Evolutionary conservation across 208 protist genomes (phyloP).

Genomic region (Crithidia thermophila): DNA sequence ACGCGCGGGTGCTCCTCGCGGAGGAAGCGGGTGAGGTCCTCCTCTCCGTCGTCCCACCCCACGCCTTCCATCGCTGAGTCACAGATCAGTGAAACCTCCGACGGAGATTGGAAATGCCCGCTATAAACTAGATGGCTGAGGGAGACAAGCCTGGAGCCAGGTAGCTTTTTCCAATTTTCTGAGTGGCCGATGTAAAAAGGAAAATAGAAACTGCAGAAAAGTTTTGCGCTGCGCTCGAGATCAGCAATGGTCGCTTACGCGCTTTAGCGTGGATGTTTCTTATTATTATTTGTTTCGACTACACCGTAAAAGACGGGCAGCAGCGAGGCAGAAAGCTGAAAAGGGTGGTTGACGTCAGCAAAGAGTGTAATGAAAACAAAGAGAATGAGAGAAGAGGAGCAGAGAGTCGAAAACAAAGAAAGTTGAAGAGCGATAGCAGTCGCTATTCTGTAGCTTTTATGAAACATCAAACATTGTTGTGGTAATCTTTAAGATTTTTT

Average conservation of each 20-base stretch:
- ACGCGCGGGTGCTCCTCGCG: conserved; percentile 34
- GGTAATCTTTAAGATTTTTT: too few species aligned
- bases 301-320: background rate
- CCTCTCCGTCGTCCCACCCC: conserved; percentile 28
- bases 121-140: background rate
- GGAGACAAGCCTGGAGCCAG: too few species aligned
- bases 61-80: conserved; percentile 24
- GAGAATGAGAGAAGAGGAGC: background rate
- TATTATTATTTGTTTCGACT: too few species aligned
- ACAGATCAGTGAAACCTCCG: too few species aligned
- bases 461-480: background rate
- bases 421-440: background rate
- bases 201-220: background rate
- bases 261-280: too few species aligned
- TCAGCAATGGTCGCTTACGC: too few species aligned
- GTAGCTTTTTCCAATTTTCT: too few species aligned
- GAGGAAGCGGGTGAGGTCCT: conserved; percentile 21
- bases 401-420: conserved; percentile 5
- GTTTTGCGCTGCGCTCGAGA: background rate
- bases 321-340: conserved; percentile 9
- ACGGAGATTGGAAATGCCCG: too few species aligned
- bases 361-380: conserved; percentile 15
- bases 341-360: conserved; percentile 4
- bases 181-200: background rate
- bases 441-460: background rate